Base-by-base conservation (phyloP, 306 rosid genomes). In the Inga oerstediana region DNA sequence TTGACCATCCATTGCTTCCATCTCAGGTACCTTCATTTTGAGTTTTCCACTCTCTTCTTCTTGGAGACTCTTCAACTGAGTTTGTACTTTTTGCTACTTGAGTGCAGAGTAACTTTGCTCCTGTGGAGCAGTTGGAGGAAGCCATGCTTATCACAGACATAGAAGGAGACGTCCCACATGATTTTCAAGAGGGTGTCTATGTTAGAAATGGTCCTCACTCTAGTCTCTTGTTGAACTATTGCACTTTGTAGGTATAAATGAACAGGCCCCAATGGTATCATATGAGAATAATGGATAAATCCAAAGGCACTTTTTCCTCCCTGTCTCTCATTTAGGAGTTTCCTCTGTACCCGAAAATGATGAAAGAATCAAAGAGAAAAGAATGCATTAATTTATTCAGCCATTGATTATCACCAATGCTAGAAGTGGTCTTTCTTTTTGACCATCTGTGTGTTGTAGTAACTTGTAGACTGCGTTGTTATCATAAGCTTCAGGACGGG, bases 101-200 rank as follows among this genome's bases (percentile, higher is more conserved):
- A 14, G 44, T 85, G 64, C 75, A 85, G 92, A 58, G 82, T 24
- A 90, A 87, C 80, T 87, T 87, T 80, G 79, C 77, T 61, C 89
- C 89, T 0, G 91, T 85, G 20, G 89, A 90, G 43, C 90, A 88
- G 85, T 27, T 91, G 58, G 87, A 76, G 72, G 86, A 82, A 24
- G 67, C 89, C 24, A 62, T 78, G 34, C 49, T 67, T 10, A 76
- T 89, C 80, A 67, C 52, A 7, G 12, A 34, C 76, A 79, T 84
- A 61, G 77, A 79, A 86, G 93, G 94, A 24, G 30, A 76, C 48
- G 75, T 92, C 58, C 93, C 94, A 9, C 59, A 72, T 39, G 65
- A 80, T n/a, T 92, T 92, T 64, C 90, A 86, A 3, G 75, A 81
- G 44, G 94, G 93, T 34, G 87, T 89, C 72, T 89, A 72, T 82